A percentile compares a stretch with the other conserved stretches of the same genome.
These are phyloP conservation scores for Colletotrichum eremochloae DNA, from an alignment of 2,329 filamentous ascomycete species.

Conservation along the genomic window DNA sequence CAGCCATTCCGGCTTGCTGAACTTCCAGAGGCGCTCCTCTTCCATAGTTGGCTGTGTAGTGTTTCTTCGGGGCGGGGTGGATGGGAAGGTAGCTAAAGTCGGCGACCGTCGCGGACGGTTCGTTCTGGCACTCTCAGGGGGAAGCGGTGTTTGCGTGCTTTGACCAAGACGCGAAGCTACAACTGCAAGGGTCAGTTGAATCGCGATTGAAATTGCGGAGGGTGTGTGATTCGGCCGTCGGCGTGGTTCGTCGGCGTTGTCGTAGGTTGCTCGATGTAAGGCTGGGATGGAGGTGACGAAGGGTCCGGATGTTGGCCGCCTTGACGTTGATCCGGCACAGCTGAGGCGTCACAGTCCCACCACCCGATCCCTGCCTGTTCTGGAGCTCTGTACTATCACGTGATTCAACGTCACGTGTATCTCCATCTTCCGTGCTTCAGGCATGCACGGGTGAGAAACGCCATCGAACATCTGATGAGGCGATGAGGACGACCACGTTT, in stretches of 20 bases:
- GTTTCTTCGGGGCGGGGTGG: not conserved
- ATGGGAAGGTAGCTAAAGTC: slow-evolving; percentile 11
- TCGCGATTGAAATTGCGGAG: not conserved
- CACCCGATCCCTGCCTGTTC: slow-evolving; percentile 28
- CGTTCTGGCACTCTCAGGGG: slow-evolving; percentile 5
- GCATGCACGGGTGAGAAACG: not conserved
- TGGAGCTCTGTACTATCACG: slow-evolving; percentile 15
- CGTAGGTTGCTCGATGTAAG: slow-evolving; percentile 17
- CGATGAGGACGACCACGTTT: too few relatives aligned
- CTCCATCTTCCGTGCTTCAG: not conserved
- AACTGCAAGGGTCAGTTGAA: not conserved
- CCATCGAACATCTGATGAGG: not conserved
- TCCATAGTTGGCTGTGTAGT: slow-evolving; percentile 60
- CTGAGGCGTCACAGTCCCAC: slow-evolving; percentile 41
- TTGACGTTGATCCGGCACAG: slow-evolving; percentile 41
- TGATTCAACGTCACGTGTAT: not conserved
- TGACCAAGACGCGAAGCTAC: not conserved
- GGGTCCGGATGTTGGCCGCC: slow-evolving; percentile 26
- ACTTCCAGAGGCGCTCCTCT: slow-evolving; percentile 77
- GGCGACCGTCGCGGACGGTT: slow-evolving; percentile 30
- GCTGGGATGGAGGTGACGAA: slow-evolving; percentile 18
- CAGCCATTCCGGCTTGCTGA: slow-evolving; percentile 75
- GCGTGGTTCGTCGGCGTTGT: slow-evolving; percentile 14
- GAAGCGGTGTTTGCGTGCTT: not conserved
- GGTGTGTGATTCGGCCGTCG: not conserved